phyloP scores from a whole-genome alignment of 2,329 filamentous ascomycete species.

The Fusarium neocosmosporiellum region DNA sequence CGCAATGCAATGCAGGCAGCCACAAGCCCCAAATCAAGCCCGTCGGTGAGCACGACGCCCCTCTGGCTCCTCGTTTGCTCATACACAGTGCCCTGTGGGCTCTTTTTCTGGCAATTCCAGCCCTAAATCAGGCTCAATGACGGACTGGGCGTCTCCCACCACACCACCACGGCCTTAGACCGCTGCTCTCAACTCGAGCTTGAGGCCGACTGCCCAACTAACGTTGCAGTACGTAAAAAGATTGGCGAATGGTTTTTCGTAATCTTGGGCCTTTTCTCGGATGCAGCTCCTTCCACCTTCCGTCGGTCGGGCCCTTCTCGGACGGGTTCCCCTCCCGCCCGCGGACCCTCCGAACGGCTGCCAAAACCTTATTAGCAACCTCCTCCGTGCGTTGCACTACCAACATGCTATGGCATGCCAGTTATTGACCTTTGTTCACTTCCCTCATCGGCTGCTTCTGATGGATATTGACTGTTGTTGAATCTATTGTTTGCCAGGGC shows the following conservation, averaged over 20 bases:
- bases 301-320: constrained; percentile 38
- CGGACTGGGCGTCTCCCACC: constrained; percentile 13
- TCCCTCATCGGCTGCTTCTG: background rate
- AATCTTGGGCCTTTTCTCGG: background rate
- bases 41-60: constrained; percentile 2
- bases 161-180: constrained; percentile 13
- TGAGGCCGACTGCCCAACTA: background rate
- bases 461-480: constrained; percentile 1
- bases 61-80: background rate
- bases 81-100: constrained; percentile 8
- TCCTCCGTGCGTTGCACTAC: constrained; percentile 26
- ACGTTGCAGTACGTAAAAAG: constrained; percentile 1
- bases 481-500: background rate
- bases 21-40: constrained; percentile 1
- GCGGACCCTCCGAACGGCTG: constrained; percentile 34
- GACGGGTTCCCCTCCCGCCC: constrained; percentile 32
- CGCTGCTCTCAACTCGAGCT: background rate
- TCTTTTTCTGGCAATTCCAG: constrained; percentile 23
- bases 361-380: constrained; percentile 36
- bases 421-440: constrained; percentile 1
- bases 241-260: background rate
- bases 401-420: background rate
- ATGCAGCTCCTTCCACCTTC: background rate
- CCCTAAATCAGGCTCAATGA: constrained; percentile 29
- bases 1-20: constrained; percentile 5